Evolutionary conservation across 2,329 filamentous ascomycete species (phyloP), one percentile per base, ranked within the genome.

Genomic region (Lomentospora prolificans): DNA sequence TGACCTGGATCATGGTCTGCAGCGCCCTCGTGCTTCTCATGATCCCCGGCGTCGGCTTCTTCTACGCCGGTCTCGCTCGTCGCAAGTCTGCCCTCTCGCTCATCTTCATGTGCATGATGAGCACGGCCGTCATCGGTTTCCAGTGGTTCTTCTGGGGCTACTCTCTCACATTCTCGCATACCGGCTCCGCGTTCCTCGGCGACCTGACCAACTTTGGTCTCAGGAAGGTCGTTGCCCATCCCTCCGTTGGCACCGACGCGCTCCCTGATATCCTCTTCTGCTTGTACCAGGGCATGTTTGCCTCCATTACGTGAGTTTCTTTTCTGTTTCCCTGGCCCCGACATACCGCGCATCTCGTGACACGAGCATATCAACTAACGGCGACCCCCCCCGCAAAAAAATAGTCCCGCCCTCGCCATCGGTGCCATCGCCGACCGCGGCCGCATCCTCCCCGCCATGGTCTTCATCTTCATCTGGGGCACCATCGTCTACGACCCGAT

Each of bases 91-190:
- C 90, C 3, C 77, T 96, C 55, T 89, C 89, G 17, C 78, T 96
- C 59, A 86, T 95, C 69, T 91, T 89, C 79, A 79, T 95, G 3
- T 88, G 88, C 12, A 81, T 95, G 74, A 86, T 95, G 74, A 85
- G 88, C 14, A 81, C 86, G 3, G 87, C 82, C 9, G 82, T 95
- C 61, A 82, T 90, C 58, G 85, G 84, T 52, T 95, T 95, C 72
- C 89, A 95, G 67, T 96, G 90, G 90, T 95, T 95, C 76, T 92
- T 95, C 76, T 95, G 90, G 90, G 90, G 90, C 51, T 95, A 92
- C 70, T 92, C 87, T 9, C 75, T 95, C 54, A 80, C 89, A 60
- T 95, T 95, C 71, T 90, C 88, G 5, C 88, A 90, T 70, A 82
- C 82, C 22, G 88, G 88, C 57, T 87, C 86, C 62, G 77, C 77